Percentiles rank a stretch among this genome's conserved stretches.
Conservation (phyloP, 305 asterid genomes). For the Fraxinus floribunda region DNA sequence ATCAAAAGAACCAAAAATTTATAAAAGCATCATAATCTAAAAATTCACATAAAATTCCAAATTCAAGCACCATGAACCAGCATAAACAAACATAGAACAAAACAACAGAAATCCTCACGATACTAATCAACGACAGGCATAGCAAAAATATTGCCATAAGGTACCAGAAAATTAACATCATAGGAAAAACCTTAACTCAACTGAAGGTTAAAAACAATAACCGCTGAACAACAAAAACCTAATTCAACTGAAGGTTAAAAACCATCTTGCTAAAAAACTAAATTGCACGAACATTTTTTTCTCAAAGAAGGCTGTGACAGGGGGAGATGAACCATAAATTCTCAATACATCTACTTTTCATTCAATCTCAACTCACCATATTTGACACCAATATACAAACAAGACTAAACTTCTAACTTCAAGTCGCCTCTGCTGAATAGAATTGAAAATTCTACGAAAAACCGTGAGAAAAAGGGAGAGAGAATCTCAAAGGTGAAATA, state of each 20-base stretch:
- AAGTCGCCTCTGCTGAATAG: not conserved
- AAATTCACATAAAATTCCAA: not conserved
- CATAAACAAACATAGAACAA: not conserved
- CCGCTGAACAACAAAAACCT: not conserved
- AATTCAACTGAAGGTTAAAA: not conserved
- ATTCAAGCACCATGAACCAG: not conserved
- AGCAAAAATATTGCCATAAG: not conserved
- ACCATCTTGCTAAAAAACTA: not conserved
- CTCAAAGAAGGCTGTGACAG: not conserved
- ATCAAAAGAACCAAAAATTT: not conserved
- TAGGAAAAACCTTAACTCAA: not conserved
- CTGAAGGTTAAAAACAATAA: not conserved
- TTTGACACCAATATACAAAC: not conserved
- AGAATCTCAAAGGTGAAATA: not conserved
- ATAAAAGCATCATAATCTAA: not conserved
- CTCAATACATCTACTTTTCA: not conserved
- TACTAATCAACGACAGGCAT: not conserved
- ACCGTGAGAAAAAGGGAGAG: not conserved
- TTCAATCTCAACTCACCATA: not conserved
- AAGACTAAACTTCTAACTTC: not conserved
- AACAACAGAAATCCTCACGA: not conserved
- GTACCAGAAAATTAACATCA: not conserved
- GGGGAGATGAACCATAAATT: not conserved
- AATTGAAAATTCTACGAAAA: not conserved
- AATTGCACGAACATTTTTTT: not conserved